A percentile compares a stretch with the other conserved stretches of the same genome.
These are phyloP conservation scores for Dissophora ornata DNA, from an alignment of 192 early-diverging fungal genomes.

Conservation along the genomic window DNA sequence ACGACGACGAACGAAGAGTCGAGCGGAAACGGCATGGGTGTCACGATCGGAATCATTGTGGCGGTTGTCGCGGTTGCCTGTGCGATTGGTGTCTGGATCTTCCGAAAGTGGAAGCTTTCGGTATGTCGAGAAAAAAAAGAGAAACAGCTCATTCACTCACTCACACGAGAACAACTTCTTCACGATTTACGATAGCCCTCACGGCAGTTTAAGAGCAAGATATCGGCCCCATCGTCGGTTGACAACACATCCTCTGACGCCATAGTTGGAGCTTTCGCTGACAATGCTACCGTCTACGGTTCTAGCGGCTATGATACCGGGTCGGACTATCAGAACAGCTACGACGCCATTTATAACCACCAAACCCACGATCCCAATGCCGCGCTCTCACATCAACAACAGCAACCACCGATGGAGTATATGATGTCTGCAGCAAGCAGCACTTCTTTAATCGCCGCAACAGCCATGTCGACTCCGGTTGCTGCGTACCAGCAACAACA, in stretches of 20 bases:
- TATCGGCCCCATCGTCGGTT: too few relatives aligned
- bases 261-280: not conserved
- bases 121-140: slow-evolving; percentile 11
- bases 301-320: not conserved
- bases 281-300: not conserved
- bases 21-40: not conserved
- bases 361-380: not conserved
- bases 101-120: slow-evolving; percentile 52
- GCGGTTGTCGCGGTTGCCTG: slow-evolving; percentile 17
- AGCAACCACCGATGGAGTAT: not conserved
- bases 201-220: slow-evolving; percentile 41
- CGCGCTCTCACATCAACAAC: too few relatives aligned
- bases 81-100: slow-evolving; percentile 48
- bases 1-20: not conserved
- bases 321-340: slow-evolving; percentile 1
- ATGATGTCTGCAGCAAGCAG: not conserved
- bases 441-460: not conserved
- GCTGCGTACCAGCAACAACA: slow-evolving; percentile 6
- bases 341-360: not conserved
- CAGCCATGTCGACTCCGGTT: not conserved
- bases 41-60: slow-evolving; percentile 26
- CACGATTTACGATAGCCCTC: too few relatives aligned
- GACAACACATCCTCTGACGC: not conserved
- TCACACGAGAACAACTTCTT: too few relatives aligned
- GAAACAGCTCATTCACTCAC: not conserved